Percentiles rank a stretch among this genome's conserved stretches.
Conservation (phyloP, 2,329 filamentous ascomycete genomes). For the Ilyonectria robusta region DNA sequence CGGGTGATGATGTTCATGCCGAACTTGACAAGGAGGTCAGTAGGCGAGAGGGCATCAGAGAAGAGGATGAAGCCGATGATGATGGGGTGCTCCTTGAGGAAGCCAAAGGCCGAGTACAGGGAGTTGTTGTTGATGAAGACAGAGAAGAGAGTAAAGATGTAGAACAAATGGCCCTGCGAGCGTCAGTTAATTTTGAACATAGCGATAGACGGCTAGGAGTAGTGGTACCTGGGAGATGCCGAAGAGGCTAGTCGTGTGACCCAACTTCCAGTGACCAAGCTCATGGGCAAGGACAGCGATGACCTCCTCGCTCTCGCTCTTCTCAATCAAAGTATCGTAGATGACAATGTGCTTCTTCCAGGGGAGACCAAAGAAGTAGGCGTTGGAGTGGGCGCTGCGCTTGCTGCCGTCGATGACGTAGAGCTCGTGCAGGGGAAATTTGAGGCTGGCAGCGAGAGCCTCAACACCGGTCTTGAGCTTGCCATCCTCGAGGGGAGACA, state of each 20-base stretch:
- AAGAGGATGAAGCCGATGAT: constrained; percentile 98
- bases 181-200: constrained; percentile 46
- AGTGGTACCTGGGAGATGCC: constrained; percentile 80
- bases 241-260: constrained; percentile 93
- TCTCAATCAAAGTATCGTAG: constrained; percentile 97
- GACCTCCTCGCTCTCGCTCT: constrained; percentile 92
- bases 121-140: constrained; percentile 97
- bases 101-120: constrained; percentile 92
- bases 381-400: constrained; percentile 88
- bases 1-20: constrained; percentile 96
- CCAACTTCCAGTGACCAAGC: constrained; percentile 96
- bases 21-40: constrained; percentile 95
- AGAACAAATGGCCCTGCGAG: constrained; percentile 88
- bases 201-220: neutral
- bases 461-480: constrained; percentile 91
- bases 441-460: constrained; percentile 82
- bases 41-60: constrained; percentile 94
- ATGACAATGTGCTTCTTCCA: constrained; percentile 99
- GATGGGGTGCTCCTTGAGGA: constrained; percentile 85
- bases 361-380: constrained; percentile 96
- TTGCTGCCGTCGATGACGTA: constrained; percentile 96
- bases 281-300: constrained; percentile 96
- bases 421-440: constrained; percentile 93
- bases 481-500: constrained; percentile 91
- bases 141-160: constrained; percentile 96